Base-by-base conservation (phyloP, 2,329 filamentous ascomycete genomes). In the Fusarium albidum region DNA sequence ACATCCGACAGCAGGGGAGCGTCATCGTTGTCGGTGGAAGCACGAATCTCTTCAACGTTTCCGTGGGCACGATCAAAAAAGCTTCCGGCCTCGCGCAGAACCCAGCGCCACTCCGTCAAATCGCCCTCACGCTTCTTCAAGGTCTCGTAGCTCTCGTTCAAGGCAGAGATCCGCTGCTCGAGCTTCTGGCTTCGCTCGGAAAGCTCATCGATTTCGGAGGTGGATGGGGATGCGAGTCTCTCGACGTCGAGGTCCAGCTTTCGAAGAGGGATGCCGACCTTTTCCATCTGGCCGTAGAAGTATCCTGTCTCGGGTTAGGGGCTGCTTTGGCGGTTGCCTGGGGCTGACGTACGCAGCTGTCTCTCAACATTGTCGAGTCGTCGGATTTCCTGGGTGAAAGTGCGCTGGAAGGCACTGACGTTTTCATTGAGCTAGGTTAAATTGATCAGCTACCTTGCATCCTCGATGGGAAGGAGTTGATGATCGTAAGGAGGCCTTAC, bases 121-220 rank as follows among this genome's bases (percentile, higher is more conserved):
- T 99, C 95, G 55, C 96, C 91, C 79, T 98, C 95, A 52, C 94
- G 88, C 80, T 95, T 97, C 85, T 98, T 98, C 73, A 99, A 78
- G 13, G 92, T 97, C 79, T 99, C 95, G 76, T 99, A 98, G 79
- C 93, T 98, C 72, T 98, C 95, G 73, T 98, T 98, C 58, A 99
- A 79, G 64, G 93, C 94, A 52, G 87, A 88, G 63, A 99, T 86
- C 58, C 95, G 87, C 78, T 96, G 91, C 77, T 99, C 95, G 50
- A 99, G 83, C 75, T 87, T 90, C 77, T 98, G 91, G 73, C 92
- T 91, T 68, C 94, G 90, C 72, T 98, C 94, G 52, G 92, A 86
- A 57, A 99, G 86, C 74, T 97, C 93, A 71, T 99, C 95, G 59
- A 99, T 99, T 76, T 99, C 95, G 61, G 92, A 89, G 34, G 94